Evolutionary conservation across 352 stramenopile genomes (phyloP).

Genomic region (Phytophthora cajani): DNA sequence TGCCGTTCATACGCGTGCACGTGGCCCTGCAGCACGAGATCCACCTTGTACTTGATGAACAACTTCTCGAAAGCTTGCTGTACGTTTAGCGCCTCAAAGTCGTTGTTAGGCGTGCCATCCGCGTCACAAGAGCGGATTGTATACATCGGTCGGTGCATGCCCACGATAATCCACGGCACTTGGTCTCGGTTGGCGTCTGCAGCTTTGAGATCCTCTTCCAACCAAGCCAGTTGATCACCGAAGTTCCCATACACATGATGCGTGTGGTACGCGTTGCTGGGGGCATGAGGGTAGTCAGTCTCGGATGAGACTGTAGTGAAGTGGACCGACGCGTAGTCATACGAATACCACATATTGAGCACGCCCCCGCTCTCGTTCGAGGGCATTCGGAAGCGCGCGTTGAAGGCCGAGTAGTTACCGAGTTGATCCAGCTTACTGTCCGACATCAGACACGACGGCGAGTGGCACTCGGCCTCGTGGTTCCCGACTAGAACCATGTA

Average conservation of each 20-base stretch:
- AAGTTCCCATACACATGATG: constrained; percentile 38
- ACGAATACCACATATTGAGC: constrained; percentile 57
- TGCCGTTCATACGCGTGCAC: constrained; percentile 63
- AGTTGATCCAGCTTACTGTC: constrained; percentile 31
- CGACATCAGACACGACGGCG: constrained; percentile 40
- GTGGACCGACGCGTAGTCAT: constrained; percentile 56
- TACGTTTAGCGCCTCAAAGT: constrained; percentile 31
- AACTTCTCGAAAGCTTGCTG: constrained; percentile 61
- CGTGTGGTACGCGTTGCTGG: constrained; percentile 40
- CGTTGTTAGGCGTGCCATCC: constrained; percentile 18
- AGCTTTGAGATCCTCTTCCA: constrained; percentile 55
- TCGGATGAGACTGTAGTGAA: constrained; percentile 78
- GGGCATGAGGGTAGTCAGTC: constrained; percentile 51
- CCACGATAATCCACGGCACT: constrained; percentile 60
- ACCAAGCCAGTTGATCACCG: constrained; percentile 55
- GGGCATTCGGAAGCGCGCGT: constrained; percentile 48
- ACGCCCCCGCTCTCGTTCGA: constrained; percentile 41
- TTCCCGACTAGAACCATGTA: constrained; percentile 81
- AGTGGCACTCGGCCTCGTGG: constrained; percentile 69
- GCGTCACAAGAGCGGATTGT: constrained; percentile 37
- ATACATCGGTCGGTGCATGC: constrained; percentile 64
- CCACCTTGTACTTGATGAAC: constrained; percentile 68
- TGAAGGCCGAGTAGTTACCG: constrained; percentile 67
- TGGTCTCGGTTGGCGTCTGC: constrained; percentile 48
- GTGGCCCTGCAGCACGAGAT: constrained; percentile 56